Base-by-base conservation (phyloP, 495 filamentous ascomycete genomes). In the Cenococcum geophilum region DNA sequence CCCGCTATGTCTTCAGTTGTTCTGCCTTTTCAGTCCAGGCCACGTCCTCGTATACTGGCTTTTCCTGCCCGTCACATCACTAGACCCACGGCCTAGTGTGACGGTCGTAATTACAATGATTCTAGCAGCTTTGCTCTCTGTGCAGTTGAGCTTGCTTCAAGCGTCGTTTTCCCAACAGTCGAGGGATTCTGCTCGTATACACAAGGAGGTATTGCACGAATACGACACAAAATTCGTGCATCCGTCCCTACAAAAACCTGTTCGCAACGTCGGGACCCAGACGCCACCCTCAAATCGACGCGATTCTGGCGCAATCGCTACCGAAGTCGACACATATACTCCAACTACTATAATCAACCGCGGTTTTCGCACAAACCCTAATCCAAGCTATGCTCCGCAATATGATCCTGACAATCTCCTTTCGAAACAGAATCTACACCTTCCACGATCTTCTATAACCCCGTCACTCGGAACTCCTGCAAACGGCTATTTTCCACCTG, bases 201-300 rank as follows among this genome's bases (percentile, higher is more conserved):
- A 93, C 55, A 91, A 87, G 63, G 89, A 96, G 72, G 92, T 98
- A 6, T 75, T 97, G 76, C 84, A 90, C 70, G 93, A 98, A 75
- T 98, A 98, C 74, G 89, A 98, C 73, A 88, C 83, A 51, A 97
- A 97, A 78, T 96, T 83, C 63, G 93, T 98, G 1, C 89, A 95
- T 70, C 93, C 95, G 10, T 79, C 85, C n/a, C 82, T 95, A 9
- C 87, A 92, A 60, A 85, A 83, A 10, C 79, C 87, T 18, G 86
- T 89, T 67, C 83, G 93, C 62, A 90, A 97, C 70, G 91, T 93
- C 5, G 88, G 82, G 10, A 91, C 85, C 0, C 91, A 97, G 68
- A 72, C 9, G 64, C 74, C 42, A 71, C 68, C 21, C 34, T 64
- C 2, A 71, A 66, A 16, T 45, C 59, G 36, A 64, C 14, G 60